Base-by-base conservation (phyloP, 1,139 yeast genomes). In the Pichia sp. region DNA sequence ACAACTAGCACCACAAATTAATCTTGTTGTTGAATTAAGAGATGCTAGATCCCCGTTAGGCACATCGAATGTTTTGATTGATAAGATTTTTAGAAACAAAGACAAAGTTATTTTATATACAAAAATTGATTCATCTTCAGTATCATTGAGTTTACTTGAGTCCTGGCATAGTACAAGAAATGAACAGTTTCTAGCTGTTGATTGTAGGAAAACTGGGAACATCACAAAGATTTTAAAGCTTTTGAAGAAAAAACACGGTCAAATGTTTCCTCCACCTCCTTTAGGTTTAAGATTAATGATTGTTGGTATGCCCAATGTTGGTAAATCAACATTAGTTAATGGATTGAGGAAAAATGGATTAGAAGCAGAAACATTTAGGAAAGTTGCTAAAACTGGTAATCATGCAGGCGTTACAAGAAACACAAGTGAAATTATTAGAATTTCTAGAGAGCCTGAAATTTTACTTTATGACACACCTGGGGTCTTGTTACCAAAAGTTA, bases 261-360 rank as follows among this genome's bases (percentile, higher is more conserved):
- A 62, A 4, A 73, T 81, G 75, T 68, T 66, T 8, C 82, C 91
- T 0, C 82, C 84, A 1, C 93, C 95, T 0, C 97, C 97, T 0
- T 69, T 90, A 52, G 98, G 99, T 0, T 71, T 87, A 48, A 70
- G 91, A 39, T 67, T 87, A 50, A 74, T 91, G 73, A 81, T 93
- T 47, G 83, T 87, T 13, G 99, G 99, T 0, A 87, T 93, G 95
- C 99, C 99, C 0, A 93, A 93, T 66, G 96, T 90, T n/a, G 99
- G 99, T 1, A 93, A 93, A 67, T 87, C 96, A n/a, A 86, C 67
- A 0, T 70, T 93, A 53, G 84, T 91, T 14, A 93, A 93, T 64
- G 76, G 85, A 0, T 70, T 93, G 49, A 70, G 97, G 53, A 73
- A 73, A 27, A 78, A 77, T 2, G 88, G 89, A 2, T 67, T 73